A percentile compares a stretch with the other conserved stretches of the same genome.
Conservation (phyloP, 2,329 filamentous ascomycete species). For the Venturia asperata region DNA sequence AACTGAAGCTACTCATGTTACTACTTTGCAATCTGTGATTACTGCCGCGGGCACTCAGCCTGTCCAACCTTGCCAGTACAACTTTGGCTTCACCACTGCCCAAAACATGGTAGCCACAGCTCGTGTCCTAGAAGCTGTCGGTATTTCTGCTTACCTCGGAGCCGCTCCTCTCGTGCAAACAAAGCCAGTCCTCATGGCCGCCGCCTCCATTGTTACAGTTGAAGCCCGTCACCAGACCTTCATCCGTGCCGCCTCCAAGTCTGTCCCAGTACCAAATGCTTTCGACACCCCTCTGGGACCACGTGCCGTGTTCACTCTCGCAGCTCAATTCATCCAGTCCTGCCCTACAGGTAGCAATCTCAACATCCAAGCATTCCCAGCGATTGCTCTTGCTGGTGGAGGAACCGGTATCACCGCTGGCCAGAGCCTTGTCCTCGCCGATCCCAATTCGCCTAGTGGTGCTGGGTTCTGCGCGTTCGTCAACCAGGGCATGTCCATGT, state of each 20-base stretch:
- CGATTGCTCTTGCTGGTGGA: conserved; percentile 46
- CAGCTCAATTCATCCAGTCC: conserved; percentile 62
- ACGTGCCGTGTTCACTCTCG: conserved; percentile 64
- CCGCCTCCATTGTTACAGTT: conserved; percentile 63
- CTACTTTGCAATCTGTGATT: conserved; percentile 53
- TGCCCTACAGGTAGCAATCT: conserved; percentile 61
- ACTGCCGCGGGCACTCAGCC: conserved; percentile 56
- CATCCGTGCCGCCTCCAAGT: conserved; percentile 54
- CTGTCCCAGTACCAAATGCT: conserved; percentile 56
- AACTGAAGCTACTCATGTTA: conserved; percentile 58
- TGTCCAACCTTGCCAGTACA: conserved; percentile 63
- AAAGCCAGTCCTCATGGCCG: conserved; percentile 55
- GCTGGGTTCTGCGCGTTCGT: conserved; percentile 62
- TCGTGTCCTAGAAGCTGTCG: conserved; percentile 63
- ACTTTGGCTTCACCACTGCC: conserved; percentile 61
- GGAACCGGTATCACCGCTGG: conserved; percentile 35
- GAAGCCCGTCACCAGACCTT: conserved; percentile 69
- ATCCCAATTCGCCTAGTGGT: conserved; percentile 31
- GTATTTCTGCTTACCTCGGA: conserved; percentile 65
- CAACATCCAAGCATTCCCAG: conserved; percentile 56
- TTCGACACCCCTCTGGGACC: conserved; percentile 65
- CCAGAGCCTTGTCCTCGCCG: conserved; percentile 34
- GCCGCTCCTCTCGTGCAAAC: conserved; percentile 59
- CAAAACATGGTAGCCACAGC: conserved; percentile 62
- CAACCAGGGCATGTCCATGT: conserved; percentile 56